Conservation (phyloP, 768 basidiomycete species). For the Megacollybia marginata region DNA sequence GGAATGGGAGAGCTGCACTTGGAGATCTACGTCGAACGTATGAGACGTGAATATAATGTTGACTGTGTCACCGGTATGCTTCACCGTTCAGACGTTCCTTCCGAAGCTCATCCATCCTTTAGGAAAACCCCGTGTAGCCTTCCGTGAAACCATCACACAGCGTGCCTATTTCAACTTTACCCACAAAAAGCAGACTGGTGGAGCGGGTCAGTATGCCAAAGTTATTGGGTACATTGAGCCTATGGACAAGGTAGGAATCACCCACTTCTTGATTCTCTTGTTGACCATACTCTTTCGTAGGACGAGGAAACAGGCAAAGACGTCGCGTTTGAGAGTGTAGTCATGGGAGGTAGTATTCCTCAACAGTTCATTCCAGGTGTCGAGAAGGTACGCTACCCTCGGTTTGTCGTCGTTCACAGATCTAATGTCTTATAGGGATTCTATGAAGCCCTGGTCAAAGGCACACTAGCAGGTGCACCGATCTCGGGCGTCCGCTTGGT, state of each 20-base stretch:
- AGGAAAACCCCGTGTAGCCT: constrained; percentile 94
- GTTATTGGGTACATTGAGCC: constrained; percentile 90
- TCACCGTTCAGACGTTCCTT: no score
- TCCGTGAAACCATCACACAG: constrained; percentile 88
- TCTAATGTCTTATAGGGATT: constrained; percentile 58
- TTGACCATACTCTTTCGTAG: constrained; percentile 9
- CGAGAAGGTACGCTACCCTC: constrained; percentile 60
- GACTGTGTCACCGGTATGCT: constrained; percentile 59
- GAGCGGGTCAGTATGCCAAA: constrained; percentile 93
- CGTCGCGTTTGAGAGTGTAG: constrained; percentile 73
- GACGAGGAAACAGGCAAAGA: constrained; percentile 75
- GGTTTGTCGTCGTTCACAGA: neutral
- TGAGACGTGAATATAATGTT: constrained; percentile 96
- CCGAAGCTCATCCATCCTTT: neutral
- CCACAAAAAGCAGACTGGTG: constrained; percentile 98
- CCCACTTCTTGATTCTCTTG: no score
- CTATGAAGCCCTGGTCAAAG: constrained; percentile 89
- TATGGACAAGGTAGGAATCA: constrained; percentile 38
- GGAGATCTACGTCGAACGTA: constrained; percentile 98
- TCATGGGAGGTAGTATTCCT: constrained; percentile 92
- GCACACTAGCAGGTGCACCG: constrained; percentile 79
- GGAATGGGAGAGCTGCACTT: constrained; percentile 99
- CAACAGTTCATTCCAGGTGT: constrained; percentile 89
- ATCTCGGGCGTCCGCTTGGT: constrained; percentile 84
- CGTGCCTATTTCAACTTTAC: constrained; percentile 81